These are phyloP conservation scores for Fraxinus baroniana DNA, from an alignment of 305 asterid species.

Conservation along the genomic window DNA sequence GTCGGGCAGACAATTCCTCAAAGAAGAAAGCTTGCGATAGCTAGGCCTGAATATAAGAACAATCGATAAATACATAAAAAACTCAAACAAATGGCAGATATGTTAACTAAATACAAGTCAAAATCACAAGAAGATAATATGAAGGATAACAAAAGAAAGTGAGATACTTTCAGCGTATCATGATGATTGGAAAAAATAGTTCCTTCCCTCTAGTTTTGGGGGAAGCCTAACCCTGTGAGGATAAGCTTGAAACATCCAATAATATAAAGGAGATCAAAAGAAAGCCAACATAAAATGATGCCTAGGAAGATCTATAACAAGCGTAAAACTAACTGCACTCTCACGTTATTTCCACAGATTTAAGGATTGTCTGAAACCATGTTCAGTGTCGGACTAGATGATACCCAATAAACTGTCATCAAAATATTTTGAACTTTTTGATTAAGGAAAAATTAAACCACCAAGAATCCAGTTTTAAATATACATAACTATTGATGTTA, in stretches of 20 bases:
- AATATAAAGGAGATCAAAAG: not conserved
- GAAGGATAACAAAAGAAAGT: not conserved
- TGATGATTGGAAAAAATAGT: not conserved
- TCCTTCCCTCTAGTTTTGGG: not conserved
- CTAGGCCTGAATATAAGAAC: slow-evolving; percentile 71
- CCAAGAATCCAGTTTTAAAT: not conserved
- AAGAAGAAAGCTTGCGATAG: slow-evolving; percentile 85
- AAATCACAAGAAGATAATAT: not conserved
- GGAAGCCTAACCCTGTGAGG: not conserved
- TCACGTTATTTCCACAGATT: not conserved
- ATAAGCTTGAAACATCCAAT: not conserved
- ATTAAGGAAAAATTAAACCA: not conserved
- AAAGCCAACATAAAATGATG: not conserved
- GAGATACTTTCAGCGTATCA: slow-evolving; percentile 9
- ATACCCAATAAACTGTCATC: not conserved
- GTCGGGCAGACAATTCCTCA: slow-evolving; percentile 66
- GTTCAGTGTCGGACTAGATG: not conserved
- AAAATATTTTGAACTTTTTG: not conserved
- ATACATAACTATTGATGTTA: not conserved
- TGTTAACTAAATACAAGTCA: slow-evolving; percentile 11
- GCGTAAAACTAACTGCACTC: not conserved
- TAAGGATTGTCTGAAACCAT: not conserved
- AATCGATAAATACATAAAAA: slow-evolving; percentile 21
- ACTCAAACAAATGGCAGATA: slow-evolving; percentile 12
- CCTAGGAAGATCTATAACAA: not conserved